Evolutionary conservation across 306 rosid genomes (phyloP), one percentile per base, ranked within the genome.

Genomic region (Cicer arietinum): DNA sequence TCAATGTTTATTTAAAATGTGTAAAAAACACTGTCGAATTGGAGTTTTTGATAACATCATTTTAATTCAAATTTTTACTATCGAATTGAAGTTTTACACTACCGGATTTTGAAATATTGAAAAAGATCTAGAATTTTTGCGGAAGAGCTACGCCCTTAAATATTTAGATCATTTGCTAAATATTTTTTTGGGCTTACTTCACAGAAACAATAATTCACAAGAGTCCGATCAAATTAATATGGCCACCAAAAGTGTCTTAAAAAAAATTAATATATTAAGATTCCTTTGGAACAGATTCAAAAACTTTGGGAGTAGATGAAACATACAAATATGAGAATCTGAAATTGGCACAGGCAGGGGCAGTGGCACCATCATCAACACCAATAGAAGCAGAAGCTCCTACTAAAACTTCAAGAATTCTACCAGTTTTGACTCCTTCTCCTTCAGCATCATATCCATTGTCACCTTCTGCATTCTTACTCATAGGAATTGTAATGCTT

Each of bases 391-490:
- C 77, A 43, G 87, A 77, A 81, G 69, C 81, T 0, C 81, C 82
- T 0, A 47, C 85, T 14, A 30, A 7, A 51, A 56, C 62, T 70
- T 39, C 85, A 9, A 62, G 76, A 46, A 83, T 81, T 5, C 74
- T 81, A 67, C 81, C 86, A 44, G 73, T 78, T 42, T 74, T 83
- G 53, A 84, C 73, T 35, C 84, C 90, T 25, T n/a, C 9, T 68
- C 67, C 72, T 48, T 50, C 81, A 0, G 37, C 84, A 2, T 82
- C 88, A 56, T 52, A 73, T 68, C 57, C 59, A 30, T 72, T 75
- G 7, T 71, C 85, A 45, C 58, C 81, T 72, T 60, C 76, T 42
- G 51, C 75, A 8, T 57, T 72, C 25, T 20, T 80, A 35, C 13
- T 78, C 52, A 3, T 81, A 12, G 87, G 73, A 72, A 7, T 76